Base-by-base conservation (phyloP, 2,329 filamentous ascomycete genomes). In the Waltergamsia citrina region DNA sequence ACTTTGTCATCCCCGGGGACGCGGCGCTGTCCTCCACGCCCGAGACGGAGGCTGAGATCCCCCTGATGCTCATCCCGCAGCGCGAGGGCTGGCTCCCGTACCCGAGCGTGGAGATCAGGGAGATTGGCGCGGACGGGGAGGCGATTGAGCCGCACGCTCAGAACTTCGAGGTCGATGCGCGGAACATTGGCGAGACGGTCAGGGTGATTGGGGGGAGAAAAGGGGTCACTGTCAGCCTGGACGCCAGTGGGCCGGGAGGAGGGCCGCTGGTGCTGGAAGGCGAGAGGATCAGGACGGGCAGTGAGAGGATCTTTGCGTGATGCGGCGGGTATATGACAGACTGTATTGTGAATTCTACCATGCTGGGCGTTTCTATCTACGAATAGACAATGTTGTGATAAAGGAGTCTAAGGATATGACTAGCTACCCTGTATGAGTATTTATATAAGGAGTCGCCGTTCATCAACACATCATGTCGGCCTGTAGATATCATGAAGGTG, bases 1-100 rank as follows among this genome's bases (percentile, higher is more conserved):
- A 85, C 49, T 93, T 94, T 48, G 70, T 70, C 6, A 75, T 80
- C 20, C 67, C 73, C 0, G 44, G 47, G 4, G 39, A 29, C 41
- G 42, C 38, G 3, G 40, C 37, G 3, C 32, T 37, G 4, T 50
- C 50, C 10, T 45, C 47, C 8, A 54, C 63, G 3, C 57, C 65
- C 12, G 67, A 72, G 40, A 68, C 63, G 1, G 69, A 74, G 44
- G 65, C 68, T 2, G 59, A 69, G 35, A 71, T 94, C 41, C 72
- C 78, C 0, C 59, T 96, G 7, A 65, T 93, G 34, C 63, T 96
- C 8, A 76, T 96, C 10, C 87, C 92, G 1, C 68, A 94, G 29
- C 74, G 81, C 34, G 69, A 85, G 19, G 90, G 92, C 1, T 77
- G 77, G 50, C 58, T 92, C n/a, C 69, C 86, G 1, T 75, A 87